These are phyloP conservation scores for Myrica gale DNA, from an alignment of 306 rosid species.

Conservation along the genomic window DNA sequence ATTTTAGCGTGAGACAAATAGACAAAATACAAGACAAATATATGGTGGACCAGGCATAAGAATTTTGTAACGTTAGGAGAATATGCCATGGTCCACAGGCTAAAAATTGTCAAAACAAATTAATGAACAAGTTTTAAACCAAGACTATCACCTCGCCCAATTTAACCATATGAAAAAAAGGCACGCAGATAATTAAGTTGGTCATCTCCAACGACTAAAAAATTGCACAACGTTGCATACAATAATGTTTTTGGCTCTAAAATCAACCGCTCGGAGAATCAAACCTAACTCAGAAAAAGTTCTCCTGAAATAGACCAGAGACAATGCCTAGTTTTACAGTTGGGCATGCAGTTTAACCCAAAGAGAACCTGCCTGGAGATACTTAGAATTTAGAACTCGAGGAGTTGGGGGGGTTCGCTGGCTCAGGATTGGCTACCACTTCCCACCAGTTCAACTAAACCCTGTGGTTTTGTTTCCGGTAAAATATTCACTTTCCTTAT, in stretches of 20 bases:
- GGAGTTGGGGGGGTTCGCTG: neutral
- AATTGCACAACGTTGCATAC: no score
- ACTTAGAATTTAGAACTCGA: neutral
- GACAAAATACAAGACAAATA: no score
- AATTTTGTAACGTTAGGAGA: neutral
- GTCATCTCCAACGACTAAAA: no score
- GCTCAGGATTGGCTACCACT: neutral
- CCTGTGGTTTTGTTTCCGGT: neutral
- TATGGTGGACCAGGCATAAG: no score
- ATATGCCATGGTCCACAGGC: neutral
- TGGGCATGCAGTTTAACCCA: neutral
- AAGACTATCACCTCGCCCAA: no score
- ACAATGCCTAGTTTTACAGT: neutral
- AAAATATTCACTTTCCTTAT: neutral
- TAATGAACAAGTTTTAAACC: no score
- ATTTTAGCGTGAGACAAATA: no score
- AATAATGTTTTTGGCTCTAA: neutral
- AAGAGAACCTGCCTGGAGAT: neutral
- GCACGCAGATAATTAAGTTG: no score
- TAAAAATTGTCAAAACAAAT: no score
- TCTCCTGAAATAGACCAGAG: neutral
- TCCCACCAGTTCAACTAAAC: conserved; percentile 1
- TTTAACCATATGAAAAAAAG: no score
- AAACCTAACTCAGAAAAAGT: neutral
- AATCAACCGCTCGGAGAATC: neutral